Percentiles rank a stretch among this genome's conserved stretches.
Evolutionary conservation across 169 alveolate species (phyloP).

Genomic region (Toxoplasma gondii): DNA sequence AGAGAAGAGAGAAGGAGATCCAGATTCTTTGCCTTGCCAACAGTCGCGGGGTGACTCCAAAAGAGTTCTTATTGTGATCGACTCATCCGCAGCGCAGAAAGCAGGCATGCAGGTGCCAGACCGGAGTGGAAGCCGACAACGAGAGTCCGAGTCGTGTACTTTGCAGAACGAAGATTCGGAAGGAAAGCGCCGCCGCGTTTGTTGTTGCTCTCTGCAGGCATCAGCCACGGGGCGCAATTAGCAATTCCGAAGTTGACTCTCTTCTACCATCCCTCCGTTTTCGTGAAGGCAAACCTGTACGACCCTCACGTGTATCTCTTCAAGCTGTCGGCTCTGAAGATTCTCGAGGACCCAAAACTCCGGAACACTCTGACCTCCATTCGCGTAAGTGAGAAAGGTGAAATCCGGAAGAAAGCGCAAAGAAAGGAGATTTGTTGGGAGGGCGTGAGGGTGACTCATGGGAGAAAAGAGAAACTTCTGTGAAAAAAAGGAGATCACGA

Average conservation of each 20-base stretch:
- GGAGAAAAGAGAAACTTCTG: background rate
- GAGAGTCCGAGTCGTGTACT: too few species aligned
- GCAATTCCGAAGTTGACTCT: constrained; percentile 55
- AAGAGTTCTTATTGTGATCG: too few species aligned
- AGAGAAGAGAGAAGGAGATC: too few species aligned
- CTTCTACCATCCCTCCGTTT: constrained; percentile 55
- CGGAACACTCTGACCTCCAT: constrained; percentile 58
- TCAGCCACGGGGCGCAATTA: constrained; percentile 56
- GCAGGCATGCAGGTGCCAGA: too few species aligned
- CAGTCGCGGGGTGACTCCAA: too few species aligned
- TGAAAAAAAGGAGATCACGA: background rate
- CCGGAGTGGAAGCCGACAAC: too few species aligned
- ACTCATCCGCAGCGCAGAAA: too few species aligned
- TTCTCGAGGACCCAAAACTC: constrained; percentile 54
- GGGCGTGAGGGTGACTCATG: background rate
- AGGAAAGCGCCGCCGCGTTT: too few species aligned
- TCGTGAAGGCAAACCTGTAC: constrained; percentile 50
- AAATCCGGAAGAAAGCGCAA: background rate
- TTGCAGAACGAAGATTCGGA: too few species aligned
- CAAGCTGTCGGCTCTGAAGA: constrained; percentile 56
- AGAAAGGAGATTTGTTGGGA: background rate
- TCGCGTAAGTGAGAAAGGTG: constrained; percentile 38
- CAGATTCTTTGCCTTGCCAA: too few species aligned
- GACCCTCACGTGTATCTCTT: constrained; percentile 69
- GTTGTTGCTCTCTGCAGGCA: constrained; percentile 49